Evolutionary conservation across 768 basidiomycete genomes (phyloP).

Genomic region (Thelephora aurantiotincta): DNA sequence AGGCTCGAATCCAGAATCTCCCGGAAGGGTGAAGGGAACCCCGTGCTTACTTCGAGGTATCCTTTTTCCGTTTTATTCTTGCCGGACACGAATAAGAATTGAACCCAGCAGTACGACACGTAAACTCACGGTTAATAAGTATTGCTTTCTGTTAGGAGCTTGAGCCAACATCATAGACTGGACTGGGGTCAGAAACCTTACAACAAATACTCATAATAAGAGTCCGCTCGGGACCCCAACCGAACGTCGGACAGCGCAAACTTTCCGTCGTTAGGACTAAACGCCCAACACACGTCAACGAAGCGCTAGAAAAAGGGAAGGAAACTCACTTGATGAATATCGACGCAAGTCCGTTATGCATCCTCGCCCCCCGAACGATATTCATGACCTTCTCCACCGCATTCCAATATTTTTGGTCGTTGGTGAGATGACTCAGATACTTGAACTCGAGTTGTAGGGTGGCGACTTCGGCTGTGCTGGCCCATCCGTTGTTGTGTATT

Average conservation of each 20-base stretch:
- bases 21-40: neutral
- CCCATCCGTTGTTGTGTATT: constrained; percentile 39
- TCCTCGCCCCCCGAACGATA: constrained; percentile 44
- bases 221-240: constrained; percentile 85
- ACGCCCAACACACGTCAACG: neutral
- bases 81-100: constrained; percentile 3
- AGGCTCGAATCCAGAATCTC: neutral
- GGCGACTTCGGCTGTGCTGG: constrained; percentile 76
- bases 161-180: constrained; percentile 5
- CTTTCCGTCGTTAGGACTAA: constrained; percentile 33
- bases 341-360: constrained; percentile 65
- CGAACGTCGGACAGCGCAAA: constrained; percentile 64
- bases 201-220: constrained; percentile 87
- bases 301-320: neutral
- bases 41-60: constrained; percentile 51
- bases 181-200: constrained; percentile 21
- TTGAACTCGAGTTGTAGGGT: constrained; percentile 86
- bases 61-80: constrained; percentile 62
- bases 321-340: constrained; percentile 66
- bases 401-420: constrained; percentile 68
- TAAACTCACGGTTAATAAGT: constrained; percentile 56
- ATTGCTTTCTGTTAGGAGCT: constrained; percentile 43
- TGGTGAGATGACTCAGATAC: constrained; percentile 72
- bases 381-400: constrained; percentile 71
- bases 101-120: neutral